Evolutionary conservation across 2,329 filamentous ascomycete species (phyloP).

Genomic region (Penicillium sp.): DNA sequence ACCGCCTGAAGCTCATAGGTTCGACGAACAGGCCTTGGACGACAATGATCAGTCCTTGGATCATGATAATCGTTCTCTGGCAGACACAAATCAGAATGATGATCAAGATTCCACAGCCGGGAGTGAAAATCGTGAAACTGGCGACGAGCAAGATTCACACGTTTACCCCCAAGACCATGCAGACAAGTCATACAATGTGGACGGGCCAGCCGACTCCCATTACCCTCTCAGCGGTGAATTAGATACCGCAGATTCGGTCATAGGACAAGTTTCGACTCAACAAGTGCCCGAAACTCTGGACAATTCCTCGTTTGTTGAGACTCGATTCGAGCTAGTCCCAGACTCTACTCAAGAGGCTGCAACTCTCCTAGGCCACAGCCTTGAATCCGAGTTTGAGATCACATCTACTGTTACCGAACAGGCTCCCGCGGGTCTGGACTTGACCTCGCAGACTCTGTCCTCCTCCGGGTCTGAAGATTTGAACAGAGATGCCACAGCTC

Average conservation of each 20-base stretch:
- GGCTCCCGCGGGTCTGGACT: background rate
- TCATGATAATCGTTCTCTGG: background rate
- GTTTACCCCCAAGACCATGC: background rate
- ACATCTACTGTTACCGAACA: background rate
- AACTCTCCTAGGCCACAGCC: background rate
- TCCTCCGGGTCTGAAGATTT: background rate
- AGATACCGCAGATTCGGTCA: background rate
- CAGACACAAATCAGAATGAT: background rate
- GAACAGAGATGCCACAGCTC: background rate
- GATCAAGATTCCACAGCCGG: background rate
- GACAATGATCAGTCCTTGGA: background rate
- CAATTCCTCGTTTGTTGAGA: background rate
- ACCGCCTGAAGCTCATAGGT: background rate
- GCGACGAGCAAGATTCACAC: background rate
- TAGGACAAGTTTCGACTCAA: background rate
- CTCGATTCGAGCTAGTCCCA: constrained; percentile 15
- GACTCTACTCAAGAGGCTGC: constrained; percentile 25
- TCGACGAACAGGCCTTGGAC: background rate
- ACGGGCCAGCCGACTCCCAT: background rate
- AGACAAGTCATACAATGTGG: background rate
- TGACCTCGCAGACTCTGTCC: background rate
- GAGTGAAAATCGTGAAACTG: background rate
- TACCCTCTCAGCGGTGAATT: background rate
- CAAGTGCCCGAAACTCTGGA: background rate
- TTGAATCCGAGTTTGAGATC: background rate